A percentile compares a stretch with the other conserved stretches of the same genome.
Conservation (phyloP, 108 stramenopile genomes). For the Ochromonas danica region DNA sequence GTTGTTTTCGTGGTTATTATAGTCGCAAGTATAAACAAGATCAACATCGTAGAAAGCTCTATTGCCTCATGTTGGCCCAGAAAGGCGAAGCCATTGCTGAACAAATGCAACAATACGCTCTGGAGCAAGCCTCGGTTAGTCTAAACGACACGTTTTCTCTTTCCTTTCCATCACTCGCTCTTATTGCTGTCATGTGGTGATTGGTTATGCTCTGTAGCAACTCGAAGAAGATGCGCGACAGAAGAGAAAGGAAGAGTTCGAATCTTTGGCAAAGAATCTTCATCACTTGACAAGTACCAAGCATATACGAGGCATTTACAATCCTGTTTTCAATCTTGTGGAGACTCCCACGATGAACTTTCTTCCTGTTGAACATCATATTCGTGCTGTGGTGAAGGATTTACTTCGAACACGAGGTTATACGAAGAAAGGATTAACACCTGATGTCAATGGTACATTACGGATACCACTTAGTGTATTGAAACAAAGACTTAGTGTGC, state of each 20-base stretch:
- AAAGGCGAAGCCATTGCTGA: neutral
- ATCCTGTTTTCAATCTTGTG: slow-evolving; percentile 27
- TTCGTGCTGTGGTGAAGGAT: slow-evolving; percentile 52
- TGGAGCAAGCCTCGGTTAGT: neutral
- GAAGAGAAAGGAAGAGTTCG: slow-evolving; percentile 40
- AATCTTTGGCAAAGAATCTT: slow-evolving; percentile 50
- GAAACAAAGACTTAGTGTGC: slow-evolving; percentile 43
- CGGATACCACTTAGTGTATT: slow-evolving; percentile 40
- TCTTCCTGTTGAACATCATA: slow-evolving; percentile 54
- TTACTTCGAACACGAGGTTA: slow-evolving; percentile 42
- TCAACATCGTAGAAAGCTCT: slow-evolving; percentile 4
- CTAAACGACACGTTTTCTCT: neutral
- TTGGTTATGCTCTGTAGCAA: neutral
- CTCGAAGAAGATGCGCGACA: neutral
- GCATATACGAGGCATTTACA: slow-evolving; percentile 53
- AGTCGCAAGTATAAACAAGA: slow-evolving; percentile 34
- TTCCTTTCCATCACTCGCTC: no score
- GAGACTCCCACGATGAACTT: slow-evolving; percentile 50
- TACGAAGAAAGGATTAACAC: slow-evolving; percentile 36
- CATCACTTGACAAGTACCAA: slow-evolving; percentile 61
- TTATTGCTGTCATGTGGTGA: no score
- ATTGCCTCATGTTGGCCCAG: neutral
- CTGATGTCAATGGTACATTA: slow-evolving; percentile 52
- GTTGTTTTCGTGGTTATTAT: slow-evolving; percentile 32
- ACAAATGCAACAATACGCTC: neutral